A percentile compares a stretch with the other conserved stretches of the same genome.
These are phyloP conservation scores for Sanghuangporus baumii DNA, from an alignment of 1,284 basidiomycete genomes.

Conservation along the genomic window DNA sequence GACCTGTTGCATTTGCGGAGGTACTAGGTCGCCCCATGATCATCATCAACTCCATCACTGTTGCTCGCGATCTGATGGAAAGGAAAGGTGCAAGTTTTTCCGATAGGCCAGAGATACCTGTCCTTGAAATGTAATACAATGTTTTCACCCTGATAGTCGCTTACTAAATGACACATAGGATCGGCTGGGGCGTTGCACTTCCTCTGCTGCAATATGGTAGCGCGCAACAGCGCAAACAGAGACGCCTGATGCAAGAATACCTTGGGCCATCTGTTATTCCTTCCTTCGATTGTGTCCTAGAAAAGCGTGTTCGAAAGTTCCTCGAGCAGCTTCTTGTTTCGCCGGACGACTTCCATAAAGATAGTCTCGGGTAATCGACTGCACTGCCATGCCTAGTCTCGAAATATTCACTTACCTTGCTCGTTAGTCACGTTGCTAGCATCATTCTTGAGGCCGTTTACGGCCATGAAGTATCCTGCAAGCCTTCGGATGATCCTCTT, in stretches of 20 bases:
- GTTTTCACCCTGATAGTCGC: not conserved
- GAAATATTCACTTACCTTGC: not conserved
- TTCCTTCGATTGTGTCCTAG: slow-evolving; percentile 23
- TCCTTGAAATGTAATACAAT: slow-evolving; percentile 18
- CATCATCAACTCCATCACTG: slow-evolving; percentile 31
- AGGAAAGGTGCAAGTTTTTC: slow-evolving; percentile 35
- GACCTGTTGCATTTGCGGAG: slow-evolving; percentile 28
- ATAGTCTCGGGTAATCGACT: slow-evolving; percentile 23
- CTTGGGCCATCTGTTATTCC: slow-evolving; percentile 20
- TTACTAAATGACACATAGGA: slow-evolving; percentile 9
- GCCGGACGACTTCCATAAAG: slow-evolving; percentile 21
- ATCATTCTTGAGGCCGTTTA: not conserved
- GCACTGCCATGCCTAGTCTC: not conserved
- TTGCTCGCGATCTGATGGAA: slow-evolving; percentile 34
- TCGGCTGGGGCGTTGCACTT: slow-evolving; percentile 23
- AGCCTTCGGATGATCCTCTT: not conserved
- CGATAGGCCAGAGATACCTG: slow-evolving; percentile 25
- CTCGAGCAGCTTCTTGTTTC: slow-evolving; percentile 20
- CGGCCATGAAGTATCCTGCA: slow-evolving; percentile 1
- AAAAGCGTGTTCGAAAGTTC: slow-evolving; percentile 23
- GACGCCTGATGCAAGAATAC: slow-evolving; percentile 26
- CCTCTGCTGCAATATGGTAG: slow-evolving; percentile 24
- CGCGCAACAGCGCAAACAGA: slow-evolving; percentile 26
- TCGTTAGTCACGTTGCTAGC: not conserved
- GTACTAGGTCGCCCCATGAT: slow-evolving; percentile 30